These are phyloP conservation scores for Phytophthora ohioensis DNA, from an alignment of 352 stramenopile genomes.

Conservation along the genomic window DNA sequence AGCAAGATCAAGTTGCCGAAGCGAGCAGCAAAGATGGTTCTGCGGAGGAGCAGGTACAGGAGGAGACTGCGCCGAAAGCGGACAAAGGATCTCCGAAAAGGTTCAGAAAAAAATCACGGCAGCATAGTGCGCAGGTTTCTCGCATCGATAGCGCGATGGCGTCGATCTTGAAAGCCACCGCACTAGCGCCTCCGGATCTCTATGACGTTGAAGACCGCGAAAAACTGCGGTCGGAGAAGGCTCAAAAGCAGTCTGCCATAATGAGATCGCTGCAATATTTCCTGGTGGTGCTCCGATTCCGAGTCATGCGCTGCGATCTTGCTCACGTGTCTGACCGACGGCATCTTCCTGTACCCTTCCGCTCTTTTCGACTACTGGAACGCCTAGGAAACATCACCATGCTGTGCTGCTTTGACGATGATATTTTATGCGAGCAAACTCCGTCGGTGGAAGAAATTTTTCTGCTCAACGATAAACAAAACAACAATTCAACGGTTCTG, in stretches of 20 bases:
- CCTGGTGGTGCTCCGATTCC: constrained; percentile 71
- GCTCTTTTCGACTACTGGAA: constrained; percentile 82
- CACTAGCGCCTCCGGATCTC: constrained; percentile 53
- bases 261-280: constrained; percentile 82
- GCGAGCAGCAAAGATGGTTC: background rate
- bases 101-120: constrained; percentile 10
- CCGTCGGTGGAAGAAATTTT: constrained; percentile 89
- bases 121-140: constrained; percentile 12
- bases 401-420: constrained; percentile 90
- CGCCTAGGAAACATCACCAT: constrained; percentile 87
- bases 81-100: constrained; percentile 8
- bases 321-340: constrained; percentile 57
- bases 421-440: constrained; percentile 85
- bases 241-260: constrained; percentile 68
- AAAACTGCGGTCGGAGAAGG: constrained; percentile 77
- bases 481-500: constrained; percentile 69
- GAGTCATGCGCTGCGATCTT: constrained; percentile 56
- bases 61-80: background rate
- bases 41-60: background rate
- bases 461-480: constrained; percentile 78
- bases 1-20: constrained; percentile 14
- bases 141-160: constrained; percentile 41
- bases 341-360: constrained; percentile 69
- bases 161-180: constrained; percentile 41
- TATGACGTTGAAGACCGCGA: constrained; percentile 89